Percentiles rank a stretch among this genome's conserved stretches.
Evolutionary conservation across 805 yeast species (phyloP).

Genomic region (Kazachstania taianensis): DNA sequence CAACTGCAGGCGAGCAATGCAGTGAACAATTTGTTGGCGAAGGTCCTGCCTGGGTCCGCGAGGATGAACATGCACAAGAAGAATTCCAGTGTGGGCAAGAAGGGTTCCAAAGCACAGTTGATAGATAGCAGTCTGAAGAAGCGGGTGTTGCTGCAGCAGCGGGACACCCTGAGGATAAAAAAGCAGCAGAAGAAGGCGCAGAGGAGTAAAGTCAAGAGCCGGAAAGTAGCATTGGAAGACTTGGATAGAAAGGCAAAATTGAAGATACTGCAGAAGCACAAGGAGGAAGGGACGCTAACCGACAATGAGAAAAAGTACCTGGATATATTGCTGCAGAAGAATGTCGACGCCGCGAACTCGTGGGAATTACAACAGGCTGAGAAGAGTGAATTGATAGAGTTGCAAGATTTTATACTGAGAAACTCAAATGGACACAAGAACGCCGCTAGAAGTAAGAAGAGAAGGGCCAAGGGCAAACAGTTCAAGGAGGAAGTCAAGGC

Average conservation of each 20-base stretch:
- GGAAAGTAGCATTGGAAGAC: slow-evolving; percentile 11
- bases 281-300: slow-evolving; percentile 24
- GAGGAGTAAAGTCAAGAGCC: slow-evolving; percentile 21
- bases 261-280: slow-evolving; percentile 28
- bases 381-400: slow-evolving; percentile 32
- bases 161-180: slow-evolving; percentile 27
- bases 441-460: slow-evolving; percentile 27
- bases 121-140: slow-evolving; percentile 31
- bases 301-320: slow-evolving; percentile 29
- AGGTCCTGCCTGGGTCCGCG: slow-evolving; percentile 31
- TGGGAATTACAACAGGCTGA: slow-evolving; percentile 33
- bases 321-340: slow-evolving; percentile 29
- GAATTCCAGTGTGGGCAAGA: slow-evolving; percentile 4
- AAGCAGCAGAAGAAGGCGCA: slow-evolving; percentile 28
- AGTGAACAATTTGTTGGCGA: slow-evolving; percentile 33
- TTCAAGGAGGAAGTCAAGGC: slow-evolving; percentile 19
- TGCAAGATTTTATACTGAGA: slow-evolving; percentile 35
- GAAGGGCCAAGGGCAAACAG: slow-evolving; percentile 22
- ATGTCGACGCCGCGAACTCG: slow-evolving; percentile 31
- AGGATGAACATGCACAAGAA: slow-evolving; percentile 8
- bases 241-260: slow-evolving; percentile 28
- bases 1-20: slow-evolving; percentile 32
- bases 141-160: slow-evolving; percentile 26
- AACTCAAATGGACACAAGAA: slow-evolving; percentile 33
- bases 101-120: slow-evolving; percentile 31